phyloP scores from a whole-genome alignment of 495 filamentous ascomycete genomes.

The Aspergillus sparsus region DNA sequence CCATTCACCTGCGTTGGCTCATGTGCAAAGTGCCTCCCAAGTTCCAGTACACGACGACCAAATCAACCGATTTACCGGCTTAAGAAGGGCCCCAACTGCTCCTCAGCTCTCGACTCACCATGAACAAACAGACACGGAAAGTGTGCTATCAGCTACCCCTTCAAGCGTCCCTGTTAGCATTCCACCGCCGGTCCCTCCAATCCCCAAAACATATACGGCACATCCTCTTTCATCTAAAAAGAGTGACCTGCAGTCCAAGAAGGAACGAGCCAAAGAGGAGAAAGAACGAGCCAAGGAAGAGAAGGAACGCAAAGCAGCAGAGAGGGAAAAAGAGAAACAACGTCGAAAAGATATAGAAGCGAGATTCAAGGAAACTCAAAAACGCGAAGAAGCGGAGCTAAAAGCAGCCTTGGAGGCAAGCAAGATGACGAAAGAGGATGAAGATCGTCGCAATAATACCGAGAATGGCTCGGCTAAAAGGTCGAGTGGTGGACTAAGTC shows the following conservation, averaged over 20 bases:
- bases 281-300: constrained; percentile 66
- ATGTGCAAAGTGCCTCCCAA: constrained; percentile 45
- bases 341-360: constrained; percentile 64
- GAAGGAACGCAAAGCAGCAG: constrained; percentile 64
- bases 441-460: constrained; percentile 42
- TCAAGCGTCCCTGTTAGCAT: constrained; percentile 18
- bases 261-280: constrained; percentile 56
- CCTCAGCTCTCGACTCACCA: constrained; percentile 49
- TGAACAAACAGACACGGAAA: constrained; percentile 34
- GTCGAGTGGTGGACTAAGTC: constrained; percentile 44
- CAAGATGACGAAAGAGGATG: constrained; percentile 52
- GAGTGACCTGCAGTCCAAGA: constrained; percentile 48
- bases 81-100: constrained; percentile 63
- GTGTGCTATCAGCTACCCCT: constrained; percentile 11
- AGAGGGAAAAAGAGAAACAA: constrained; percentile 68
- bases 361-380: constrained; percentile 48
- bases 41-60: constrained; percentile 44
- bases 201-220: constrained; percentile 34
- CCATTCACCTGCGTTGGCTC: constrained; percentile 33
- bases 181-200: constrained; percentile 40
- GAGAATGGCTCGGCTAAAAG: constrained; percentile 38
- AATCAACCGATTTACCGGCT: constrained; percentile 50
- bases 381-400: constrained; percentile 59
- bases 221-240: constrained; percentile 41
- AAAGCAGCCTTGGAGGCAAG: constrained; percentile 60